Conservation (phyloP, 257 asterid species). For the Petrea volubilis region DNA sequence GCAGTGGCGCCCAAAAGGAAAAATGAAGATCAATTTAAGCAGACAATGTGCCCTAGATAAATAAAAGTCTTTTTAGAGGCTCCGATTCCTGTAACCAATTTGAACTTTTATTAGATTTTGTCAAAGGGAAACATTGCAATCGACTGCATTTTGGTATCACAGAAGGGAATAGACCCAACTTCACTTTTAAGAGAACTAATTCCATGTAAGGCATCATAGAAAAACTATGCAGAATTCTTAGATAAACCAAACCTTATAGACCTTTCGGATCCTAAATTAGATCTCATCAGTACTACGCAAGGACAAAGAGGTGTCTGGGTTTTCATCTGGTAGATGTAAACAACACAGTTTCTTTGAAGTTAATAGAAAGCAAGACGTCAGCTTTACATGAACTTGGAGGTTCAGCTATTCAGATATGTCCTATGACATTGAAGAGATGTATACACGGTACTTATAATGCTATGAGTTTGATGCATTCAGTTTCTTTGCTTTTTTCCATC, state of each 20-base stretch:
- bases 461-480: not conserved
- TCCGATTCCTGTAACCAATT: not conserved
- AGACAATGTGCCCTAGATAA: too few relatives aligned
- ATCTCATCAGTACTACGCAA: not conserved
- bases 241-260: not conserved
- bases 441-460: not conserved
- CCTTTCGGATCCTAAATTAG: not conserved
- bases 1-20: too few relatives aligned
- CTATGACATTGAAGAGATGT: not conserved
- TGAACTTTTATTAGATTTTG: not conserved
- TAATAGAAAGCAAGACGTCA: not conserved
- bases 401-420: not conserved
- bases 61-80: not conserved
- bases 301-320: not conserved
- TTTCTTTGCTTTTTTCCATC: constrained; percentile 14
- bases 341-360: not conserved
- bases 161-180: not conserved
- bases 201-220: not conserved
- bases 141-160: not conserved
- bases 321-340: constrained; percentile 8
- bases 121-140: not conserved
- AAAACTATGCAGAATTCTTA: not conserved
- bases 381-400: not conserved
- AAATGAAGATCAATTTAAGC: too few relatives aligned
- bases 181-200: not conserved